Conservation (phyloP, 192 early-diverging fungal species). For the Coemansia sp. region DNA sequence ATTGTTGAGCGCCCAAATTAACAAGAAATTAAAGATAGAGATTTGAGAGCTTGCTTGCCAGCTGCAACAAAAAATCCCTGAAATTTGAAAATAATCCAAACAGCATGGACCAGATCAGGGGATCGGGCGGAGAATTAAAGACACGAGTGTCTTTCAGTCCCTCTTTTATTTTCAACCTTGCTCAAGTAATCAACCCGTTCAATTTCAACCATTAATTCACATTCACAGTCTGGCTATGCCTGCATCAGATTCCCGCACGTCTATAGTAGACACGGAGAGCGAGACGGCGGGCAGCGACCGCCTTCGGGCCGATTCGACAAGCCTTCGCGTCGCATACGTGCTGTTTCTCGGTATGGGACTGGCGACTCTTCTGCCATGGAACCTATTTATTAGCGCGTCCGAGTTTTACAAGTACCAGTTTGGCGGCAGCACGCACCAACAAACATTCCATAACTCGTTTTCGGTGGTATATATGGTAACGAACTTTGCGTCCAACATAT, state of each 20-base stretch:
- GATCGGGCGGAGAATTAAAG: no score
- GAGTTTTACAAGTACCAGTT: conserved; percentile 70
- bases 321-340: conserved; percentile 53
- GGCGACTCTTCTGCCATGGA: conserved; percentile 77
- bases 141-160: no score
- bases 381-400: conserved; percentile 77
- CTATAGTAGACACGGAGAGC: conserved; percentile 1
- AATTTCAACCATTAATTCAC: no score
- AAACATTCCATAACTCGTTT: conserved; percentile 80
- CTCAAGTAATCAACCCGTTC: no score
- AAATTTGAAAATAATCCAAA: no score
- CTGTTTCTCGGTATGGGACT: conserved; percentile 75
- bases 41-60: no score
- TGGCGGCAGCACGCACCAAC: conserved; percentile 57
- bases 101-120: no score
- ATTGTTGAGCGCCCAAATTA: neutral
- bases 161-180: no score
- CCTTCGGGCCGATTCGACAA: conserved; percentile 3
- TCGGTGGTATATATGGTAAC: conserved; percentile 62
- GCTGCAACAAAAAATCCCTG: no score
- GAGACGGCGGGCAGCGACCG: conserved; percentile 7
- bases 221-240: neutral
- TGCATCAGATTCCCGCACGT: neutral
- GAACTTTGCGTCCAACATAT: conserved; percentile 58
- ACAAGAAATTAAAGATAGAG: neutral